Evolutionary conservation across 257 asterid species (phyloP).

Genomic region (Voacanga thouarsii): DNA sequence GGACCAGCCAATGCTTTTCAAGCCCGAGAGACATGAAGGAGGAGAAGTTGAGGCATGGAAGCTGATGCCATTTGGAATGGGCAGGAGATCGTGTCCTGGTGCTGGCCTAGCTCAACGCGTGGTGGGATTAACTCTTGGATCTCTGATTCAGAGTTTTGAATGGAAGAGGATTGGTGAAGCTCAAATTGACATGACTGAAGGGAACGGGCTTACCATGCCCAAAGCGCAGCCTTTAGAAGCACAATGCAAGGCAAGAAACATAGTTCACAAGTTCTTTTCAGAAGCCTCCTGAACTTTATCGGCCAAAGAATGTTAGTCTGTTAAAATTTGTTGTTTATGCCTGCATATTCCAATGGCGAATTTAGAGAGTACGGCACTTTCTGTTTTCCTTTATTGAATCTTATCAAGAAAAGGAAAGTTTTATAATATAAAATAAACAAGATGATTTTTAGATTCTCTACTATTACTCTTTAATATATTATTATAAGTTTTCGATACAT

Average conservation of each 20-base stretch:
- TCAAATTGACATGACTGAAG: slow-evolving; percentile 48
- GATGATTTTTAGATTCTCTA: too few relatives aligned
- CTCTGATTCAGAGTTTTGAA: slow-evolving; percentile 57
- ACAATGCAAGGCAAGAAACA: slow-evolving; percentile 32
- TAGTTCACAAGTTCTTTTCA: slow-evolving; percentile 18
- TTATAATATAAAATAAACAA: too few relatives aligned
- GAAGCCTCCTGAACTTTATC: neutral
- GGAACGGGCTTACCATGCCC: slow-evolving; percentile 40
- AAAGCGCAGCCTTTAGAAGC: slow-evolving; percentile 45
- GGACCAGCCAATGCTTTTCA: slow-evolving; percentile 50
- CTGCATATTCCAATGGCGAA: too few relatives aligned
- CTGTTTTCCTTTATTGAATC: too few relatives aligned
- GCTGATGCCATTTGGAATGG: slow-evolving; percentile 65
- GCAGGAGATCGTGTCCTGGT: slow-evolving; percentile 78
- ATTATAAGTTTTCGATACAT: too few relatives aligned
- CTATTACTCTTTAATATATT: too few relatives aligned
- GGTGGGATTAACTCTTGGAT: slow-evolving; percentile 41
- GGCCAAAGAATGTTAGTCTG: too few relatives aligned
- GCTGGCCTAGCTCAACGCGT: slow-evolving; percentile 46
- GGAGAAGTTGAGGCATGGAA: slow-evolving; percentile 27
- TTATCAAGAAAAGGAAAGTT: too few relatives aligned
- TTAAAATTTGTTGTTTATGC: too few relatives aligned
- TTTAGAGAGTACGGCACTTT: too few relatives aligned
- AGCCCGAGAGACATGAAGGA: slow-evolving; percentile 51
- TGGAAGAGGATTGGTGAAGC: slow-evolving; percentile 43